Conservation (phyloP, 192 early-diverging fungal species). For the Coemansia umbellata region DNA sequence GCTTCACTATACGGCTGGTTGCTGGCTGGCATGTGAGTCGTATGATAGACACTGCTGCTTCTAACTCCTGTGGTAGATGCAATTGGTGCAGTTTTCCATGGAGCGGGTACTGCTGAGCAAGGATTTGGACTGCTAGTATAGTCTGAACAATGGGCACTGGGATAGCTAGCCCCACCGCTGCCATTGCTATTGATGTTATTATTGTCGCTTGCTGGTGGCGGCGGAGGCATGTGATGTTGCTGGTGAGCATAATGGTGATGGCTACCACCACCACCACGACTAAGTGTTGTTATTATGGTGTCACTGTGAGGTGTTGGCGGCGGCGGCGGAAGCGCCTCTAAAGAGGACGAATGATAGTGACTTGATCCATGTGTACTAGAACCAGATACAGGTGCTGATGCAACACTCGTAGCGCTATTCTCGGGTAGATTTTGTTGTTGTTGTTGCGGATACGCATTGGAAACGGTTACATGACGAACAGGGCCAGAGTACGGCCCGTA, state of each 20-base stretch:
- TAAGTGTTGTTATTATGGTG: background rate
- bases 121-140: too few species aligned
- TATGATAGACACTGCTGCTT: too few species aligned
- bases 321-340: background rate
- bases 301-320: background rate
- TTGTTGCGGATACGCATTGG: background rate
- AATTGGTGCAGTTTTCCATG: too few species aligned
- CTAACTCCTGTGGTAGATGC: too few species aligned
- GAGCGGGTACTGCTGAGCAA: too few species aligned
- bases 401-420: background rate
- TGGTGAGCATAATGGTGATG: background rate
- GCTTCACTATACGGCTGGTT: background rate
- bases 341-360: background rate
- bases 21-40: too few species aligned
- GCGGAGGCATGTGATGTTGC: background rate
- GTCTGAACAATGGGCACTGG: too few species aligned
- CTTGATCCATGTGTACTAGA: background rate
- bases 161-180: too few species aligned
- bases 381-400: background rate
- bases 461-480: constrained; percentile 28
- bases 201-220: background rate
- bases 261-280: too few species aligned
- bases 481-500: constrained; percentile 41
- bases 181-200: background rate
- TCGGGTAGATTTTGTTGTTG: background rate